These are phyloP conservation scores for Boeremia lycopersici DNA, from an alignment of 2,329 filamentous ascomycete genomes.

Conservation along the genomic window DNA sequence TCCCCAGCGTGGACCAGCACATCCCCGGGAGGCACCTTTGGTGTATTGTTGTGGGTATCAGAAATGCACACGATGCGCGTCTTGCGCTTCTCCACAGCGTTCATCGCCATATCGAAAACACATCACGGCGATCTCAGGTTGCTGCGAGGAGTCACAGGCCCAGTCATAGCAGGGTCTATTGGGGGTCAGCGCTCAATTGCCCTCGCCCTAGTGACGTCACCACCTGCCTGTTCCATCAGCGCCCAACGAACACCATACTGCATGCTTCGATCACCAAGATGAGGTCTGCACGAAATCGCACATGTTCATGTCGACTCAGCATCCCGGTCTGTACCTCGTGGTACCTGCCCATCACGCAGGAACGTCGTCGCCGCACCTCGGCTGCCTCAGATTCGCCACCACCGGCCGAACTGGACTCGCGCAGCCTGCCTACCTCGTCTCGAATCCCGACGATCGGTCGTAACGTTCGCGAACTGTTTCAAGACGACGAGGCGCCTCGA, in stretches of 20 bases:
- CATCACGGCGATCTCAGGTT: neutral
- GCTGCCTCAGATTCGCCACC: conserved; percentile 2
- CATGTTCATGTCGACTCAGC: neutral
- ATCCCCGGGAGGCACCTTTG: conserved; percentile 72
- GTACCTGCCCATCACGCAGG: conserved; percentile 16
- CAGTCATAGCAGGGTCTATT: neutral
- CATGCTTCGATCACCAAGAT: neutral
- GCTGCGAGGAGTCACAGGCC: conserved; percentile 3
- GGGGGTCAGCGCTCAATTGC: neutral
- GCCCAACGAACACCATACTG: neutral
- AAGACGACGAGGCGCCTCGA: neutral
- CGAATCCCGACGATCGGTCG: conserved; percentile 6
- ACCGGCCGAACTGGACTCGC: neutral
- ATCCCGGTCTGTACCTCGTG: conserved; percentile 5
- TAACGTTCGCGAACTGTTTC: neutral
- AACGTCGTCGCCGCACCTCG: conserved; percentile 9
- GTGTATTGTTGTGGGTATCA: conserved; percentile 73
- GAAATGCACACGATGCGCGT: conserved; percentile 77
- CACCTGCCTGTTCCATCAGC: neutral
- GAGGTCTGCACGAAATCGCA: neutral
- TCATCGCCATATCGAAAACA: neutral
- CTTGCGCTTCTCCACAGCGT: conserved; percentile 19
- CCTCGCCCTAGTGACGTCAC: conserved; percentile 5
- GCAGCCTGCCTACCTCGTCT: neutral
- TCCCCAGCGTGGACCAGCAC: conserved; percentile 79